These are phyloP conservation scores for Syzygium syzygioides DNA, from an alignment of 441 rosid species.

Conservation along the genomic window DNA sequence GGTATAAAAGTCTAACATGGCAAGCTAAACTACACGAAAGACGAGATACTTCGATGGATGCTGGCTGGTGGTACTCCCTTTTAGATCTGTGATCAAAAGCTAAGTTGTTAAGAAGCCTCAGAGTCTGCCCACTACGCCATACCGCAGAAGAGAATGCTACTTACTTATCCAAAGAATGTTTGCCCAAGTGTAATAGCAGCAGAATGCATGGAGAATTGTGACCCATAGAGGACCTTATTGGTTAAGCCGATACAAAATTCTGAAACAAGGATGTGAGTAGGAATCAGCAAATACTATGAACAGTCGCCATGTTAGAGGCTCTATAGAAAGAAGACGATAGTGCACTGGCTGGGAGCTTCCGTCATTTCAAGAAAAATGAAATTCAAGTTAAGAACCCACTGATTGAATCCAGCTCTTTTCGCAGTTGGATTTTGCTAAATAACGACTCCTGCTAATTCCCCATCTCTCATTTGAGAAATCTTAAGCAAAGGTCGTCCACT, in stretches of 20 bases:
- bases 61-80: neutral
- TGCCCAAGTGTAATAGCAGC: neutral
- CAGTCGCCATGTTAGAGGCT: neutral
- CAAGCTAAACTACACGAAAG: neutral
- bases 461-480: neutral
- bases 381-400: neutral
- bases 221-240: neutral
- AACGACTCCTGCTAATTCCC: neutral
- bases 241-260: neutral
- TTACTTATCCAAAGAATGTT: neutral
- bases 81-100: neutral
- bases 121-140: neutral
- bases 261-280: neutral
- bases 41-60: neutral
- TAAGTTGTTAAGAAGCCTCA: neutral
- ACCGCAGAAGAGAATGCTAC: neutral
- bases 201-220: neutral
- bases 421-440: neutral
- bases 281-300: neutral
- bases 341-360: neutral
- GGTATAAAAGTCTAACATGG: neutral
- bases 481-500: neutral
- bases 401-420: neutral
- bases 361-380: neutral
- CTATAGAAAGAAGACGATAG: neutral